Percentiles rank a stretch among this genome's conserved stretches.
Conservation (phyloP, 2,329 filamentous ascomycete genomes). For the Aspergillus uvarum region DNA sequence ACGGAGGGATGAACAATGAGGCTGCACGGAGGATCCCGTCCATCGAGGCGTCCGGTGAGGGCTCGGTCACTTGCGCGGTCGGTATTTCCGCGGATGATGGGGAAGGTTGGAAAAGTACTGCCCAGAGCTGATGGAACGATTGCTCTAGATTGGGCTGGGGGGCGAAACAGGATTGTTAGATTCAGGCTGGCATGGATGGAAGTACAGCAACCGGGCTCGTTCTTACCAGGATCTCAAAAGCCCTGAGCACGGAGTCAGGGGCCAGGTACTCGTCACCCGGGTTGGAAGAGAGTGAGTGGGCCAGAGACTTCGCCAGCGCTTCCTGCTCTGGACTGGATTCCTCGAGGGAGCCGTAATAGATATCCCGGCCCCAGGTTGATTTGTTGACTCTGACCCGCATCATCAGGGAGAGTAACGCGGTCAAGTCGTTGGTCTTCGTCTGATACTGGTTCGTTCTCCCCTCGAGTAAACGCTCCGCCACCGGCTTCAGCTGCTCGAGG, state of each 20-base stretch:
- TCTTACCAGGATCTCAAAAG: background rate
- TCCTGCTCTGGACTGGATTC: too few relatives aligned
- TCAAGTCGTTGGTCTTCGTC: background rate
- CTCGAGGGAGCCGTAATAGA: background rate
- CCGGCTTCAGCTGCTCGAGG: background rate
- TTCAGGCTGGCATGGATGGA: too few relatives aligned
- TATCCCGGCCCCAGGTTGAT: background rate
- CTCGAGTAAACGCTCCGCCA: background rate
- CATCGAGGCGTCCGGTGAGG: too few relatives aligned
- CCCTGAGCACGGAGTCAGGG: too few relatives aligned
- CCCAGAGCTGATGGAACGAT: slow-evolving; percentile 2
- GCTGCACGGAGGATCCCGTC: slow-evolving; percentile 1
- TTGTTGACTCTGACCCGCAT: background rate
- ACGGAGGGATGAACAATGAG: background rate
- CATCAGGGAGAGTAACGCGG: background rate
- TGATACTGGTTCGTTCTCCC: background rate
- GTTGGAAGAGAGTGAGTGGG: too few relatives aligned
- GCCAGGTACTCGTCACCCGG: too few relatives aligned
- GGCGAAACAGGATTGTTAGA: too few relatives aligned
- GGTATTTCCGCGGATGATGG: background rate
- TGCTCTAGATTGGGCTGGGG: slow-evolving; percentile 3
- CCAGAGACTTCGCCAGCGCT: too few relatives aligned
- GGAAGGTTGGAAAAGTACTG: background rate
- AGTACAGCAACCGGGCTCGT: too few relatives aligned
- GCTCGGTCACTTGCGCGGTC: too few relatives aligned